Evolutionary conservation across 106 monocot species (phyloP).

Genomic region (Acorus calamus): DNA sequence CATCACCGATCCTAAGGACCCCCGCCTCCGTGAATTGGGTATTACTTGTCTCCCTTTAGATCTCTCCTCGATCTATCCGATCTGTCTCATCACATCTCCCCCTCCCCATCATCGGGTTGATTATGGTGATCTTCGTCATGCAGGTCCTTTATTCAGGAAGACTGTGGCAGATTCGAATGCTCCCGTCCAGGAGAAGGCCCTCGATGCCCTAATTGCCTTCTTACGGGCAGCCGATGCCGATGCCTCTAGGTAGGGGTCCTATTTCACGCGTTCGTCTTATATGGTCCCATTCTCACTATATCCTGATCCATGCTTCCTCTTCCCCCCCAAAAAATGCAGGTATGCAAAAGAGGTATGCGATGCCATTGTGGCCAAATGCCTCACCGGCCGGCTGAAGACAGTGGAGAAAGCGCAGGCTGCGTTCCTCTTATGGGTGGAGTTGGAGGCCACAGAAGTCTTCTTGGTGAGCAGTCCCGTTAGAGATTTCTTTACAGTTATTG

Average conservation of each 20-base stretch:
- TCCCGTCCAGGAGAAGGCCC: slow-evolving; percentile 97
- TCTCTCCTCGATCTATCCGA: not conserved
- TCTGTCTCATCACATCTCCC: not conserved
- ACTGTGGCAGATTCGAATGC: slow-evolving; percentile 96
- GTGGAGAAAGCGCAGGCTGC: slow-evolving; percentile 87
- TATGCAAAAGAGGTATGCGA: slow-evolving; percentile 94
- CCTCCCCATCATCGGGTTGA: no score
- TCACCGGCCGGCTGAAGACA: slow-evolving; percentile 91
- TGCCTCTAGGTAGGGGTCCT: slow-evolving; percentile 48
- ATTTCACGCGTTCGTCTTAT: not conserved
- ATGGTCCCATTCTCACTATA: not conserved
- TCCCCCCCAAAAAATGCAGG: slow-evolving; percentile 22
- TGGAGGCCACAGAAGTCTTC: slow-evolving; percentile 87
- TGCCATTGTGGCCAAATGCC: slow-evolving; percentile 88
- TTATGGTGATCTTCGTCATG: no score
- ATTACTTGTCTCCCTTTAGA: not conserved
- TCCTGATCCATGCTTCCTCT: no score
- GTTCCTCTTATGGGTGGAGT: slow-evolving; percentile 91
- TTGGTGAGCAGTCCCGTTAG: slow-evolving; percentile 40
- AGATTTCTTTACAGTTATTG: no score
- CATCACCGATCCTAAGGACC: slow-evolving; percentile 92
- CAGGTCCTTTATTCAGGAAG: slow-evolving; percentile 81
- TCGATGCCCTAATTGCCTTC: slow-evolving; percentile 80
- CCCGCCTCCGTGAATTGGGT: slow-evolving; percentile 91
- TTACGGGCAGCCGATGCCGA: slow-evolving; percentile 87